Conservation (phyloP, 495 filamentous ascomycete species). For the Lasiosphaeria ovina region DNA sequence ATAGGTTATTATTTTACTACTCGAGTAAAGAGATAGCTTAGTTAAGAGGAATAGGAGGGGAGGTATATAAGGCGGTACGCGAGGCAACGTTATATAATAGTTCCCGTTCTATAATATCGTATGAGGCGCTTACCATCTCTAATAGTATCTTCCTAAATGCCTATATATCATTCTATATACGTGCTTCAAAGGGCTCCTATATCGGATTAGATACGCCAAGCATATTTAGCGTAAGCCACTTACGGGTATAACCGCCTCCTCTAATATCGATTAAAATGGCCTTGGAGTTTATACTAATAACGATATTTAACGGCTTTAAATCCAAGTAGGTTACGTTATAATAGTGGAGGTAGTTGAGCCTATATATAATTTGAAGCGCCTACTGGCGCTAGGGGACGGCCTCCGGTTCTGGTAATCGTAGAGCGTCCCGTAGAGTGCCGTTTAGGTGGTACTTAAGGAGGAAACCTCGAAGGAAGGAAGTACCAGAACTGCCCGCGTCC, state of each 20-base stretch:
- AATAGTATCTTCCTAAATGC: neutral
- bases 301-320: slow-evolving; percentile 37
- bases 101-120: neutral
- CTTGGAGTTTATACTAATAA: slow-evolving; percentile 28
- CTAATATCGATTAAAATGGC: slow-evolving; percentile 37
- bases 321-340: slow-evolving; percentile 35
- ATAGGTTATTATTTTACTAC: no score
- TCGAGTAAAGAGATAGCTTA: no score
- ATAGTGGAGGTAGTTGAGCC: slow-evolving; percentile 25
- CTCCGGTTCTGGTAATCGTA: neutral
- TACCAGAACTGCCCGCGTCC: neutral
- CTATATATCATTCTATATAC: neutral
- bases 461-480: slow-evolving; percentile 2
- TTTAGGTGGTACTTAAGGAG: slow-evolving; percentile 1
- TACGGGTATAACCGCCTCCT: slow-evolving; percentile 30
- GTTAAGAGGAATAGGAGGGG: neutral
- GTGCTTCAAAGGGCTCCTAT: neutral
- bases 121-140: neutral
- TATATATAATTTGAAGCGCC: slow-evolving; percentile 31
- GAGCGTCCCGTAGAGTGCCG: neutral
- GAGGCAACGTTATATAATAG: neutral
- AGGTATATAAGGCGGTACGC: neutral
- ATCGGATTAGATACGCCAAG: neutral
- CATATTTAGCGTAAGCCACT: slow-evolving; percentile 25
- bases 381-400: slow-evolving; percentile 15